Base-by-base conservation (phyloP, 2,329 filamentous ascomycete species). In the Microsporum canis region DNA sequence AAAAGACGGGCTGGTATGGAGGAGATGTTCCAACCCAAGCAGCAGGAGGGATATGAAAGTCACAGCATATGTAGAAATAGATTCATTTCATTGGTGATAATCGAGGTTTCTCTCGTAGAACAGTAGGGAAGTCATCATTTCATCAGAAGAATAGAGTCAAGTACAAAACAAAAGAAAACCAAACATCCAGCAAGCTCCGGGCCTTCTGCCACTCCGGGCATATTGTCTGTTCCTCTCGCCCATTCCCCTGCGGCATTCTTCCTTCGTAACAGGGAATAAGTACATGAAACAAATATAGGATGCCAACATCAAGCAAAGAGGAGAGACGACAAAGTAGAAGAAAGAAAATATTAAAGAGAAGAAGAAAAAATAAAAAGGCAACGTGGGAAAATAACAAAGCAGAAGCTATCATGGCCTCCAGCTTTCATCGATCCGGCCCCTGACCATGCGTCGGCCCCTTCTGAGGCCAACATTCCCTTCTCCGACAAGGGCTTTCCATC, bases 401-500 rank as follows among this genome's bases (percentile, higher is more conserved):
- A 5, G 23, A 34, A 43, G 23, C n/a, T 23, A 60, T 55, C 33
- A 59, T 60, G 63, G 66, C 55, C 65, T 65, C 66, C 67, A 71
- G 58, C 63, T 67, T 31, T 70, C 67, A 59, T 71, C 62, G 29
- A 70, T 66, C 41, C 67, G 65, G 34, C 66, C 63, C 51, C 67
- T 65, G 5, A 68, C 66, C 63, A 68, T 67, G 6, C 68, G 68
- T 38, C 69, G 65, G 6, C 70, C 70, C 23, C 71, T 68, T 58
- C 72, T 70, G 57, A 78, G 66, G 5, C 74, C 74, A 23, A 78
- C 69, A 59, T 76, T 72, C n/a, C 76, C 76, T 60, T 76, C 71
- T 7, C 71, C 71, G 17, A 78, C 67, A 10, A 79, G 71, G 45
- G 71, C 66, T 57, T 70, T 71, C 76, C 76, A 79, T 57, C 77